Evolutionary conservation across 768 basidiomycete species (phyloP), one percentile per base, ranked within the genome.

Genomic region (Galerina marginata): DNA sequence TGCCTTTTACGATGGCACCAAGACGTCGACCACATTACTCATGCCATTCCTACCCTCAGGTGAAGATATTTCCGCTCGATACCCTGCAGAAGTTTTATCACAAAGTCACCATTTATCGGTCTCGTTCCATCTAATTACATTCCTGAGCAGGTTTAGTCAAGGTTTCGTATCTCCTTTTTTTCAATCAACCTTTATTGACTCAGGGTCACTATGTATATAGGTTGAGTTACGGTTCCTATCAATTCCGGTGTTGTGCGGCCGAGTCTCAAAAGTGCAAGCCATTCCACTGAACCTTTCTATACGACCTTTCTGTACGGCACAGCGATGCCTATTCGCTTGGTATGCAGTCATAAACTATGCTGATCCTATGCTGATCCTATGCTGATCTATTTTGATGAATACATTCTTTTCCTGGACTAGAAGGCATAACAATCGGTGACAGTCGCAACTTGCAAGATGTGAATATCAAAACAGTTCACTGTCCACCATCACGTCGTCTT

Each of bases 21-120:
- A 40, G 45, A 45, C 52, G 38, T 37, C 52, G 44, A 59, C n/a
- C 2, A 12, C 23, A 48, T 59, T 59, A 48, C 51, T 54, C 58
- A 54, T 59, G 58, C 16, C 42, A 47, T 47, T 23, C 36, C 20
- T 39, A 37, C 44, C 51, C 51, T 47, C 58, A 54, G 37, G 39
- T 15, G 26, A 53, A 54, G 23, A 43, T 49, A 43, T n/a, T 54
- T 38, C 38, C 44, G 54, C n/a, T 46, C 29, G 29, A 33, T 33
- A 33, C 29, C 29, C 29, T 33, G 29, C 29, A 33, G 29, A 33
- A 33, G 29, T 33, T 33, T 33, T 33, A 7, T 33, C 29, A 33
- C 7, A 33, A 33, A 33, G 5, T 33, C 29, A 7, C 29, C 29
- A 33, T 33, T 33, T 4, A 33, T 7, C 2, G 29, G 5, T 7